These are phyloP conservation scores for Cladochytrium replicatum DNA, from an alignment of 192 early-diverging fungal genomes.

Conservation along the genomic window DNA sequence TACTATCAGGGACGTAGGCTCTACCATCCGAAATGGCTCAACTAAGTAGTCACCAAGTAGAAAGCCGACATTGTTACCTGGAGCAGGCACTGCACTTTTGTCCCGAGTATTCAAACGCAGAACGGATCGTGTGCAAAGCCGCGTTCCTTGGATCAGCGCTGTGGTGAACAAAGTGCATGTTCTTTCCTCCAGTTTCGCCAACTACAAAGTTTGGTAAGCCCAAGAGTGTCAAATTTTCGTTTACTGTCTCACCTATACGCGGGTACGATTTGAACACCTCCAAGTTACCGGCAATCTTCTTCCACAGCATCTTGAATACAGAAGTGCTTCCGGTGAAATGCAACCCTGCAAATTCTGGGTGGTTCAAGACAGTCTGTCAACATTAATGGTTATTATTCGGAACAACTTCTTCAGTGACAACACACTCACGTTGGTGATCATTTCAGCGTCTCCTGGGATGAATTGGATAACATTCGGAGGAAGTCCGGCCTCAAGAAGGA, in stretches of 20 bases:
- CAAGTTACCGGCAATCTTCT: constrained; percentile 83
- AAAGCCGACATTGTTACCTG: constrained; percentile 29
- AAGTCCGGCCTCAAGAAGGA: constrained; percentile 90
- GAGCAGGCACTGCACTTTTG: constrained; percentile 98
- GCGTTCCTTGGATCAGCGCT: constrained; percentile 63
- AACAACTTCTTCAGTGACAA: too few species aligned
- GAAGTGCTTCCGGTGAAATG: constrained; percentile 92
- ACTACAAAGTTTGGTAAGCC: constrained; percentile 34
- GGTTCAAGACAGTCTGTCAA: constrained; percentile 21
- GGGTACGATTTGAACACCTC: constrained; percentile 87
- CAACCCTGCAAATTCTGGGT: constrained; percentile 89
- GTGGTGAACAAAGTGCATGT: constrained; percentile 92
- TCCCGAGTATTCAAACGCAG: constrained; percentile 93
- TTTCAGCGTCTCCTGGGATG: constrained; percentile 78
- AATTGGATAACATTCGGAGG: constrained; percentile 97
- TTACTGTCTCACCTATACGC: constrained; percentile 51
- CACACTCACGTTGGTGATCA: constrained; percentile 53
- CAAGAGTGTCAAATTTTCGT: constrained; percentile 4
- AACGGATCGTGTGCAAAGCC: constrained; percentile 83
- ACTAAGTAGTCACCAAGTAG: not conserved
- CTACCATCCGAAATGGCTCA: constrained; percentile 11
- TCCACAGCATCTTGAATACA: constrained; percentile 92
- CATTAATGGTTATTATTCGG: not conserved
- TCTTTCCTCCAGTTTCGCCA: constrained; percentile 98
- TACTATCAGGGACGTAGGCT: constrained; percentile 74